These are phyloP conservation scores for Alternaria ventricosa DNA, from an alignment of 2,329 filamentous ascomycete genomes.

Conservation along the genomic window DNA sequence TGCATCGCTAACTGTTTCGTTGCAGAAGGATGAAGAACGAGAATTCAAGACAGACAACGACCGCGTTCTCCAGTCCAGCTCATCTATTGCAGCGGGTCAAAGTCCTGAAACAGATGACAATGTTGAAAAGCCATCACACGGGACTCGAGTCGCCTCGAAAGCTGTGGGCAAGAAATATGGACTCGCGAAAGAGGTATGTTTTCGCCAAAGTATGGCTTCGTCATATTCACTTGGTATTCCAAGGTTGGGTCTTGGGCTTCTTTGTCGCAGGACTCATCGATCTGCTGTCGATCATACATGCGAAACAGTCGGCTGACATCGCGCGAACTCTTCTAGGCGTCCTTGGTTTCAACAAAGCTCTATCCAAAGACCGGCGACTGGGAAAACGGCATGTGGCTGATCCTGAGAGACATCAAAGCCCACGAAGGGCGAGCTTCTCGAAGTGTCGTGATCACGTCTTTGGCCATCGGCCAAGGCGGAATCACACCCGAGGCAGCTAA, in stretches of 20 bases:
- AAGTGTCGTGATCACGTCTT: rapidly evolving
- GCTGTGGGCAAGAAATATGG: background rate
- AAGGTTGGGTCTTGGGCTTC: too few relatives aligned
- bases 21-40: rapidly evolving
- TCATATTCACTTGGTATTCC: too few relatives aligned
- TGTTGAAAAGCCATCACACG: background rate
- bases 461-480: background rate
- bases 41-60: background rate
- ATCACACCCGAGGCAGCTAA: background rate
- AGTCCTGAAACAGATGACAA: background rate
- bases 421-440: background rate
- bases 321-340: too few relatives aligned
- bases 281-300: too few relatives aligned
- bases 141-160: background rate
- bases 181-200: background rate
- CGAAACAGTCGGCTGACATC: too few relatives aligned
- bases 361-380: background rate
- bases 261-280: too few relatives aligned
- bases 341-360: too few relatives aligned
- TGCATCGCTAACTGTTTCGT: rapidly evolving
- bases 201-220: too few relatives aligned
- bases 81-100: background rate
- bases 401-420: background rate
- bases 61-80: background rate
- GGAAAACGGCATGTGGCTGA: background rate